Evolutionary conservation across 495 filamentous ascomycete genomes (phyloP).

Genomic region (Daldinia loculata): DNA sequence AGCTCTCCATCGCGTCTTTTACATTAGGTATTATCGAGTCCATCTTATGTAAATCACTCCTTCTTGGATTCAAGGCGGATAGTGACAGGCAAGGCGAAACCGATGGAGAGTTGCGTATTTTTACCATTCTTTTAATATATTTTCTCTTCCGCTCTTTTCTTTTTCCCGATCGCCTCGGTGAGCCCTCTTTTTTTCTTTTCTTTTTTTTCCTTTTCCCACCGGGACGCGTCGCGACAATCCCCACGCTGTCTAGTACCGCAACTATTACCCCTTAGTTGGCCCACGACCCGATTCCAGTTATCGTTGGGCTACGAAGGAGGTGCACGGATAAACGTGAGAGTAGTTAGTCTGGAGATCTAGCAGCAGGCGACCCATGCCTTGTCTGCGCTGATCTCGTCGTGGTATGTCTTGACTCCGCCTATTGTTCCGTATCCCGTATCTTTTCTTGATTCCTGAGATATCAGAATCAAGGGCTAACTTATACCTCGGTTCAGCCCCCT

Average conservation of each 20-base stretch:
- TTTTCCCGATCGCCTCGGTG: constrained; percentile 19
- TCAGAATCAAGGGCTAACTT: constrained; percentile 18
- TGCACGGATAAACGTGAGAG: constrained; percentile 38
- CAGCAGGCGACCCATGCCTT: constrained; percentile 61
- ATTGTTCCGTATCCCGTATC: constrained; percentile 10
- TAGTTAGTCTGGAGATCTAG: constrained; percentile 54
- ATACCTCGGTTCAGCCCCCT: constrained; percentile 35
- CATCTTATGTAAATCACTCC: constrained; percentile 21
- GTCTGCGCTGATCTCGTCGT: constrained; percentile 65
- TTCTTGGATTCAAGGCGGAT: constrained; percentile 31
- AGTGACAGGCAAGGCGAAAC: constrained; percentile 22
- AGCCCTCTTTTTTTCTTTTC: constrained; percentile 17
- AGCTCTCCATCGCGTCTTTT: constrained; percentile 41
- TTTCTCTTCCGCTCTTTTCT: constrained; percentile 8
- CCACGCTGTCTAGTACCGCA: constrained; percentile 29
- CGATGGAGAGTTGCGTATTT: constrained; percentile 47
- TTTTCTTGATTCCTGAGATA: constrained; percentile 16
- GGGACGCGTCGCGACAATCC: constrained; percentile 53
- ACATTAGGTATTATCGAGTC: constrained; percentile 15
- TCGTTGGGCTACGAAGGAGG: constrained; percentile 34
- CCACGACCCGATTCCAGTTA: constrained; percentile 27
- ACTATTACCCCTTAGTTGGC: constrained; percentile 38
- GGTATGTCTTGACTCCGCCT: constrained; percentile 46
- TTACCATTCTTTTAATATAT: constrained; percentile 46
- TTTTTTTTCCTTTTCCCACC: constrained; percentile 23